A percentile compares a stretch with the other conserved stretches of the same genome.
Evolutionary conservation across 78 protist species (phyloP).

Genomic region (Isochrysis galbana): DNA sequence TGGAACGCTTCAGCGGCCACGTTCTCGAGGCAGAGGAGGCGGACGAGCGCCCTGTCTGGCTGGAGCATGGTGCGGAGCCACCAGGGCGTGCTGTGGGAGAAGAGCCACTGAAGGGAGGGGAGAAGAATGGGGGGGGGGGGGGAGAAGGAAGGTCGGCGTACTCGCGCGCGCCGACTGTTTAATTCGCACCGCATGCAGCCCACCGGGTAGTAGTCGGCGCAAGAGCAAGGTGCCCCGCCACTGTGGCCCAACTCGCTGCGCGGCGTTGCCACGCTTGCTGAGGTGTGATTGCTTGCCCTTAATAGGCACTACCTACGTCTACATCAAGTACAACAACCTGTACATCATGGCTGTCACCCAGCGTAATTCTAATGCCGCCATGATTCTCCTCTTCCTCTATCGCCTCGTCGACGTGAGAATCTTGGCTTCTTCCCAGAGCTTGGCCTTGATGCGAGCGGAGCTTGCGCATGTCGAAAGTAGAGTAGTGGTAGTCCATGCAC

Average conservation of each 20-base stretch:
- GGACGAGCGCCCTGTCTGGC: slow-evolving; percentile 34
- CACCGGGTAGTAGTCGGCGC: too few relatives aligned
- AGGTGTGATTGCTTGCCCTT: background rate
- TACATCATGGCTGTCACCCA: slow-evolving; percentile 89
- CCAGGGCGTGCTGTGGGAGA: too few relatives aligned
- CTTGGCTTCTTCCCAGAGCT: too few relatives aligned
- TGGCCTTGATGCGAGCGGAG: too few relatives aligned
- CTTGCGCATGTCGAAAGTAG: too few relatives aligned
- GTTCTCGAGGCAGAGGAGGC: slow-evolving; percentile 38
- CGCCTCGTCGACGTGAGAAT: slow-evolving; percentile 72
- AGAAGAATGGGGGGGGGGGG: too few relatives aligned
- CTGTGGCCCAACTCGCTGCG: background rate
- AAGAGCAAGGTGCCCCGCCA: too few relatives aligned
- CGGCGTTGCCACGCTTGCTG: background rate
- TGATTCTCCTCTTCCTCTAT: slow-evolving; percentile 83
- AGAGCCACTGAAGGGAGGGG: too few relatives aligned
- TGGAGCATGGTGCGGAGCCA: background rate
- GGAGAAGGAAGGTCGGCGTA: too few relatives aligned
- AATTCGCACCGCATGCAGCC: too few relatives aligned
- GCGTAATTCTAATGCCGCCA: slow-evolving; percentile 85
- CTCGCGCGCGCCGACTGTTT: too few relatives aligned
- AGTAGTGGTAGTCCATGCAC: too few relatives aligned
- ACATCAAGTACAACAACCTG: slow-evolving; percentile 87
- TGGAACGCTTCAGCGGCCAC: slow-evolving; percentile 25
- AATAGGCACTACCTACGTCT: slow-evolving; percentile 65